Base-by-base conservation (phyloP, 1,139 yeast species). In the Hanseniaspora uvarum region DNA sequence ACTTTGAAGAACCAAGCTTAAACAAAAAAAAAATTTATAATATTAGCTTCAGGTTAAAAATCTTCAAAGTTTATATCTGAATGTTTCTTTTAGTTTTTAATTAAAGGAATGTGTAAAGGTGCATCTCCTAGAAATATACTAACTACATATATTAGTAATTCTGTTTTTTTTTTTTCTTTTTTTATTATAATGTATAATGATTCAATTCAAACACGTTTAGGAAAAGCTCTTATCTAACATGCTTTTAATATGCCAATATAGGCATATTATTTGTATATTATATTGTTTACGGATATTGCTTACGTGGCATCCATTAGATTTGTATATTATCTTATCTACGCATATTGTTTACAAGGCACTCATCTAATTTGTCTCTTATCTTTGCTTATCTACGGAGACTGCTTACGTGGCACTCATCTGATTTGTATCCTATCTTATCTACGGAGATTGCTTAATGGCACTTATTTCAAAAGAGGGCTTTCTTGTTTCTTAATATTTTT, bases 1-100 rank as follows among this genome's bases (percentile, higher is more conserved):
- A 84, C 84, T 77, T 80, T 86, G 76, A 84, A 84, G 78, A 83
- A 81, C 61, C 69, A 65, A 62, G 62, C 55, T 36, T 53, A 53
- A 38, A 16, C 21, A 14, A 19, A 21, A 36, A 40, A 26, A 12
- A 5, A 26, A 3, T 14, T 39, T 14, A 21, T 37, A 37, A 37
- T 19, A 19, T 37, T 37, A 37, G 36, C 36, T 33, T 33, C 36
- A 14, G 36, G 14, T n/a, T n/a, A 33, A 31, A 8, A 31, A 26
- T 3, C 23, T 36, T 5, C 8, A 18, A 8, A 4, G 33, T 21
- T 21, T 14, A 12, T 16, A 19, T 18, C 30, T 45, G 12, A 4
- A 33, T 21, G n/a, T 34, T 14, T n/a, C 24, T 45, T 33, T n/a
- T 14, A 4, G 18, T 33, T 14, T 7, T 30, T 7, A 4, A 7